Evolutionary conservation across 1,284 basidiomycete species (phyloP), one percentile per base, ranked within the genome.

Genomic region (Ceratobasidium sp.): DNA sequence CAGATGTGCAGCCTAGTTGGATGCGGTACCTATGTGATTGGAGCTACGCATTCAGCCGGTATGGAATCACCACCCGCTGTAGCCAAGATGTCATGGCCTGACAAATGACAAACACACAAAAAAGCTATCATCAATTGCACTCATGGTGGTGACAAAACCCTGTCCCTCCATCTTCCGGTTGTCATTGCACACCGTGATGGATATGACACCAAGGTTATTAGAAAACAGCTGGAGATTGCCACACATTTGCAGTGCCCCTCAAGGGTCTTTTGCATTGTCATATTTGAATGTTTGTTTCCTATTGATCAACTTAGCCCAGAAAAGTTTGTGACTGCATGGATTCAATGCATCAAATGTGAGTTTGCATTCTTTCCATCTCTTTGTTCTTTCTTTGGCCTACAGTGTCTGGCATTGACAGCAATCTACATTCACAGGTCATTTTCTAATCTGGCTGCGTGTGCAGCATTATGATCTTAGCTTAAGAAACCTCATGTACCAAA

Each of bases 281-380:
- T 58, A 7, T 47, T 47, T 13, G 56, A 58, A 10, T 43, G 42
- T 12, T 43, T 57, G 25, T 2, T 25, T 32, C 20, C 38, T 25
- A 43, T 58, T 31, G 34, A 40, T 2, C 10, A 10, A 6, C 2
- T 58, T 6, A 12, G 29, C 13, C 42, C 42, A 1, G 35, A 1
- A 7, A 15, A 13, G 15, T 27, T 20, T 13, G 34, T 58, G 10
- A 25, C 2, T 10, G 56, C 29, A 45, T 20, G 1, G n/a, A 3
- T 58, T 10, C 40, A 58, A 22, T 47, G 56, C 29, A 25, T 58
- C 3, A 58, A 58, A 32, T 32, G 56, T 58, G 38, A 31, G 56
- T 58, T n/a, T 20, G 5, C 4, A 20, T 12, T 22, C 27, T 4
- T 12, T 6, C 31, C 5, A 13, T 1, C 47, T 22, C 42, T n/a